Percentiles rank a stretch among this genome's conserved stretches.
These are phyloP conservation scores for Wallacemonas sp. DNA, from an alignment of 208 protist species.

Conservation along the genomic window DNA sequence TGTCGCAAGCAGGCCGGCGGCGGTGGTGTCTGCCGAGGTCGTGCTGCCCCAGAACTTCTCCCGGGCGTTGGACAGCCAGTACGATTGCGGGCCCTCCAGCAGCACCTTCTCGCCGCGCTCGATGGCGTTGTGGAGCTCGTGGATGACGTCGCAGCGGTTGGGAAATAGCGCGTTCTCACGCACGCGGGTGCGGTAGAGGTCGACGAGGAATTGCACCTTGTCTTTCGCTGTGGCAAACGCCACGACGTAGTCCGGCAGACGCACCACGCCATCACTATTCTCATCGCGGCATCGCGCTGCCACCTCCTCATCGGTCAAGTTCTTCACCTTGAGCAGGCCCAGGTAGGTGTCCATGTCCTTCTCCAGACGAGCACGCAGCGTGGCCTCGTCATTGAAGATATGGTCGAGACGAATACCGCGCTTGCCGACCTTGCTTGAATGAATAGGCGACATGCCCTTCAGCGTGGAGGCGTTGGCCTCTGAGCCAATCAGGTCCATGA, in stretches of 20 bases:
- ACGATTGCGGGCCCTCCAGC: conserved; percentile 91
- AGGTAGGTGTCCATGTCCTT: conserved; percentile 91
- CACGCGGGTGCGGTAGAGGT: conserved; percentile 77
- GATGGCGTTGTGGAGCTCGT: conserved; percentile 75
- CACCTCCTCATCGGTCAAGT: conserved; percentile 79
- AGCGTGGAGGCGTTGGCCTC: conserved; percentile 87
- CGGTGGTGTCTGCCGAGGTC: conserved; percentile 88
- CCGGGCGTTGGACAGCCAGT: conserved; percentile 90
- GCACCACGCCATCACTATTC: conserved; percentile 83
- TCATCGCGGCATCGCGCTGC: conserved; percentile 69
- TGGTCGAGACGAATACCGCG: conserved; percentile 90
- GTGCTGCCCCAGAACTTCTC: conserved; percentile 93
- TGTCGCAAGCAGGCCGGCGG: conserved; percentile 77
- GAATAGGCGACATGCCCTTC: conserved; percentile 90
- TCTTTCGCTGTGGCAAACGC: conserved; percentile 77
- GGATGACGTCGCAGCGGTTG: conserved; percentile 75
- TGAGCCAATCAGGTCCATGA: conserved; percentile 85
- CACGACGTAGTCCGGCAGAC: conserved; percentile 82
- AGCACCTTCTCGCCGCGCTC: conserved; percentile 82
- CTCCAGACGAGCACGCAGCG: conserved; percentile 53
- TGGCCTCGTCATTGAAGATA: conserved; percentile 86
- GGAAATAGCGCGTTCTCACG: conserved; percentile 81
- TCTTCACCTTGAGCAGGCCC: conserved; percentile 69
- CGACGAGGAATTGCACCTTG: conserved; percentile 81
- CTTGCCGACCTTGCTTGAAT: conserved; percentile 90